phyloP scores from a whole-genome alignment of 192 early-diverging fungal species.

The Rhizoclosmatium sp. region DNA sequence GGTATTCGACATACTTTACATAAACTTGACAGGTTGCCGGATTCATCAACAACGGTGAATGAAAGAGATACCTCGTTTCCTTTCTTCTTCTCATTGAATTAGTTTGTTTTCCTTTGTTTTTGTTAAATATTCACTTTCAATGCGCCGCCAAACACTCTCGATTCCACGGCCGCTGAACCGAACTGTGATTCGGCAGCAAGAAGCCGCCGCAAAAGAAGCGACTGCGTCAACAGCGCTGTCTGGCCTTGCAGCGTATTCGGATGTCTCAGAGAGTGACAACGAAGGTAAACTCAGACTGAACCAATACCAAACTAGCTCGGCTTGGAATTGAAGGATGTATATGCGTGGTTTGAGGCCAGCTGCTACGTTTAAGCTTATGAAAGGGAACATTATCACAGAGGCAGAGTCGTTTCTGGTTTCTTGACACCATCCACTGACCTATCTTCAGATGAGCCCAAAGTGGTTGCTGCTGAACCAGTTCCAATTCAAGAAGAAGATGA shows the following conservation, averaged over 20 bases:
- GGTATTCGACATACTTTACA: no score
- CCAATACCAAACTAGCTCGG: background rate
- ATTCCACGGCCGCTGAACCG: conserved; percentile 3
- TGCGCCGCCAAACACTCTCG: conserved; percentile 8
- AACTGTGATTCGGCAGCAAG: background rate
- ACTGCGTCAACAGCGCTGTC: background rate
- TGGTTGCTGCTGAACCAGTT: background rate
- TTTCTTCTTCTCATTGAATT: no score
- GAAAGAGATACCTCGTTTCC: no score
- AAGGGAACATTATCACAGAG: background rate
- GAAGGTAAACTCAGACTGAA: background rate
- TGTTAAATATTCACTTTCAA: background rate
- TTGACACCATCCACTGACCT: background rate
- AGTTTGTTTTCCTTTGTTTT: background rate
- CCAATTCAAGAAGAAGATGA: conserved; percentile 5
- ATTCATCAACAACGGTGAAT: no score
- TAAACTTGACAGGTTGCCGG: no score
- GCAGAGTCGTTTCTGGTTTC: background rate
- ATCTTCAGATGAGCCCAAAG: background rate
- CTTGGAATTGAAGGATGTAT: background rate
- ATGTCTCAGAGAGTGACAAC: background rate
- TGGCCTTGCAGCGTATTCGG: background rate
- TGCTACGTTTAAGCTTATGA: background rate
- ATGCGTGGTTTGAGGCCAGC: background rate
- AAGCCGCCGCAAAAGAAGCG: background rate